These are phyloP conservation scores for Tubosaeta sp. DNA, from an alignment of 768 basidiomycete species.

Conservation along the genomic window DNA sequence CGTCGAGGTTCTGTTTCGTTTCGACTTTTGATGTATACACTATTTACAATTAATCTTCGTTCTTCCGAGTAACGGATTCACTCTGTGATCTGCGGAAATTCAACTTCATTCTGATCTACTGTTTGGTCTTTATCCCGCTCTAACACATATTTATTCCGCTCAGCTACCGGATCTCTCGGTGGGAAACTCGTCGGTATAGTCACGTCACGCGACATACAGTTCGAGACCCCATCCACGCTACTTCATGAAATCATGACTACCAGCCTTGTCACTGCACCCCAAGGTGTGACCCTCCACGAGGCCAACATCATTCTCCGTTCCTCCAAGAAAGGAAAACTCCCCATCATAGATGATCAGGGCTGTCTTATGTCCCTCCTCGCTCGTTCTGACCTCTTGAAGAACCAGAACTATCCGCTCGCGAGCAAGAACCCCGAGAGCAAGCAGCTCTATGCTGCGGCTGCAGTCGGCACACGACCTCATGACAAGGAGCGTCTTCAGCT, in stretches of 20 bases:
- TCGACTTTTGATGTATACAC: constrained; percentile 43
- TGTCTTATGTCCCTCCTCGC: constrained; percentile 82
- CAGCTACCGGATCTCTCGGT: constrained; percentile 83
- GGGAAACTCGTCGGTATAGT: constrained; percentile 96
- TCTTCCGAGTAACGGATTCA: constrained; percentile 73
- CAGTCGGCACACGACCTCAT: constrained; percentile 86
- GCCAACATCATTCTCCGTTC: constrained; percentile 94
- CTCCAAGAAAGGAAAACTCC: constrained; percentile 97
- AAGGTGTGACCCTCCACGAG: constrained; percentile 86
- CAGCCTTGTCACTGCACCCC: constrained; percentile 75
- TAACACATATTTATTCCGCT: constrained; percentile 16
- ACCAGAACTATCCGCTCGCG: constrained; percentile 93
- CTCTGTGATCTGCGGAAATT: constrained; percentile 72
- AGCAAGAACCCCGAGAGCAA: constrained; percentile 88
- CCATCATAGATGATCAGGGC: constrained; percentile 66
- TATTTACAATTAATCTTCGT: constrained; percentile 70
- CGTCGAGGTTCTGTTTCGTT: constrained; percentile 31
- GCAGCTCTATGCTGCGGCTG: constrained; percentile 94
- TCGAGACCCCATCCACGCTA: constrained; percentile 62
- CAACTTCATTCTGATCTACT: constrained; percentile 17
- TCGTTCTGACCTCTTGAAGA: constrained; percentile 95
- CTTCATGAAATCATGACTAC: constrained; percentile 89
- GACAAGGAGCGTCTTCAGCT: constrained; percentile 82
- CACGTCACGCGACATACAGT: constrained; percentile 94
- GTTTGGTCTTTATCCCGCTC: constrained; percentile 7